A percentile compares a stretch with the other conserved stretches of the same genome.
These are phyloP conservation scores for Diaporthe sp. DNA, from an alignment of 2,329 filamentous ascomycete species.

Conservation along the genomic window DNA sequence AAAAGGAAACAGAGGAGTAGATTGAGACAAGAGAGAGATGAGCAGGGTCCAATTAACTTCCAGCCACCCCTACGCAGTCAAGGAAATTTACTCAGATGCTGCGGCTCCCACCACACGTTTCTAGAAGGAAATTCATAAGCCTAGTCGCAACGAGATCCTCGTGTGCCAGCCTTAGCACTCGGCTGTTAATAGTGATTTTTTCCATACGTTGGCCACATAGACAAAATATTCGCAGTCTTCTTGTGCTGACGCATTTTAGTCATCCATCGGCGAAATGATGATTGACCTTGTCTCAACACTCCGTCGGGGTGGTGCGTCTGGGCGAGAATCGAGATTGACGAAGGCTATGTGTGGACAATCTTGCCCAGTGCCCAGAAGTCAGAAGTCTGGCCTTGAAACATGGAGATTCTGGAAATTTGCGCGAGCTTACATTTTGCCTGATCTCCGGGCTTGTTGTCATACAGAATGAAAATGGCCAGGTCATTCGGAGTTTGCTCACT, in stretches of 20 bases:
- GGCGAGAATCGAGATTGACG: not conserved
- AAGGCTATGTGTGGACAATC: not conserved
- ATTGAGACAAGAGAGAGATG: not conserved
- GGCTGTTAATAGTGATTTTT: no score
- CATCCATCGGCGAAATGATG: not conserved
- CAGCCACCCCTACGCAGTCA: no score
- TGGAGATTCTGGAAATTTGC: fast-evolving
- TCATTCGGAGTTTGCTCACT: not conserved
- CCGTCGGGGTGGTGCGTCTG: not conserved
- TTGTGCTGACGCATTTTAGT: not conserved
- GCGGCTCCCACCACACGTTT: no score
- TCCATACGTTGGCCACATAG: no score
- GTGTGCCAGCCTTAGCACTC: no score
- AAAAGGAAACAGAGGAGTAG: not conserved
- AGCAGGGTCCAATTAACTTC: not conserved
- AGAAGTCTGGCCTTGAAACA: not conserved
- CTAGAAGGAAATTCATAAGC: no score
- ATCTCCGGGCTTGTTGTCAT: not conserved
- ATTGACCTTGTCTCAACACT: not conserved
- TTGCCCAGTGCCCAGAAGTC: not conserved
- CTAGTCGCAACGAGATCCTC: no score
- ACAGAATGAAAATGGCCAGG: not conserved
- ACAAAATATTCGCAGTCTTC: not conserved
- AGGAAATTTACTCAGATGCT: no score
- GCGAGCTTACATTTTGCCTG: not conserved